A percentile compares a stretch with the other conserved stretches of the same genome.
Evolutionary conservation across 495 filamentous ascomycete species (phyloP).

Genomic region (Margaritispora aquatica): DNA sequence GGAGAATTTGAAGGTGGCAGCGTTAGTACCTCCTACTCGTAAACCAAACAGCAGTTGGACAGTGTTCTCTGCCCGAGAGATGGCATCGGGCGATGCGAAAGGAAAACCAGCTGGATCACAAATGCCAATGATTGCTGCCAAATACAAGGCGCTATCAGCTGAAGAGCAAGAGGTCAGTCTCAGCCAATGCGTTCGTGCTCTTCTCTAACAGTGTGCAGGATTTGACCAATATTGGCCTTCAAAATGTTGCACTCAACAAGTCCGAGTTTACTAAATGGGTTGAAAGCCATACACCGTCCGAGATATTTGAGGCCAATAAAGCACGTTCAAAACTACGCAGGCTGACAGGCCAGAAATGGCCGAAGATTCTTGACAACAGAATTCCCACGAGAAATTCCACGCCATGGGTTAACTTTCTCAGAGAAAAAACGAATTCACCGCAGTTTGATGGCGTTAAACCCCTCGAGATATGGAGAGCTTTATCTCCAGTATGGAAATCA

Average conservation of each 20-base stretch:
- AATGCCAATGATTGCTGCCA: not conserved
- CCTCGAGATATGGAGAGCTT: slow-evolving; percentile 27
- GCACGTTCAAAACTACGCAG: slow-evolving; percentile 41
- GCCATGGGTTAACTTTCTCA: slow-evolving; percentile 34
- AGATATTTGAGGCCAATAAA: slow-evolving; percentile 54
- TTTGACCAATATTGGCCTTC: slow-evolving; percentile 45
- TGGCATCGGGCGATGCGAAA: not conserved
- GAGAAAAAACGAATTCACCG: slow-evolving; percentile 35
- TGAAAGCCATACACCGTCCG: slow-evolving; percentile 43
- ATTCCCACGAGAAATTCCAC: slow-evolving; percentile 37
- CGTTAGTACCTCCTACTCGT: slow-evolving; percentile 3
- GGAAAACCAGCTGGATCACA: not conserved
- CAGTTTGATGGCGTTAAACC: slow-evolving; percentile 42
- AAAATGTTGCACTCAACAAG: slow-evolving; percentile 35
- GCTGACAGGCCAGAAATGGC: slow-evolving; percentile 11
- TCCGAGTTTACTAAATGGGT: slow-evolving; percentile 46
- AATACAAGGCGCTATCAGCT: slow-evolving; percentile 15
- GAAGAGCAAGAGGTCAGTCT: slow-evolving; percentile 19
- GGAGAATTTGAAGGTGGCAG: not conserved
- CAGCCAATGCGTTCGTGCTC: not conserved
- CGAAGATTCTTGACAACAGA: slow-evolving; percentile 46
- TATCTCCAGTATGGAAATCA: slow-evolving; percentile 44
- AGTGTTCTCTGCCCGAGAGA: not conserved
- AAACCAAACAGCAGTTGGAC: slow-evolving; percentile 1
- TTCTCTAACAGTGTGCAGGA: slow-evolving; percentile 33